phyloP scores from a whole-genome alignment of 2,329 filamentous ascomycete genomes.

The Sclerotinia trifoliorum region DNA sequence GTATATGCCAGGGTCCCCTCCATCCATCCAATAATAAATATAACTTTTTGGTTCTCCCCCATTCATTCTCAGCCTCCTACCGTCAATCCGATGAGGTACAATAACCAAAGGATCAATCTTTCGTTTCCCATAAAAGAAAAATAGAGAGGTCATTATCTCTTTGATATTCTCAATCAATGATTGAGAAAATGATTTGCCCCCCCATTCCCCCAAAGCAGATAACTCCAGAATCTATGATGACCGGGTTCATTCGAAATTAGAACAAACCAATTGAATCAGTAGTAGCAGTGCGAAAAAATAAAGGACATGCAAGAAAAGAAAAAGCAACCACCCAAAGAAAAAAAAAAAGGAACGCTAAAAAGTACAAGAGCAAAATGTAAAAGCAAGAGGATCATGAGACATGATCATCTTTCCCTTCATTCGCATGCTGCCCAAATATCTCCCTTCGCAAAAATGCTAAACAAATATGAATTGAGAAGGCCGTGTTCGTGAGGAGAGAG shows the following conservation, averaged over 20 bases:
- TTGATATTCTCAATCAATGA: neutral
- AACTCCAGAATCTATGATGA: slow-evolving; percentile 17
- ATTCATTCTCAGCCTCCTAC: slow-evolving; percentile 13
- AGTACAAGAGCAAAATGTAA: slow-evolving; percentile 17
- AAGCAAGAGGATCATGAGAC: slow-evolving; percentile 1
- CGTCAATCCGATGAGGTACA: neutral
- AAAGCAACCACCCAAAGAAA: slow-evolving; percentile 7
- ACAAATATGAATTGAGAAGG: slow-evolving; percentile 18
- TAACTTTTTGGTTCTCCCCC: slow-evolving; percentile 1
- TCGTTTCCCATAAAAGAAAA: neutral
- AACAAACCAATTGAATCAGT: slow-evolving; percentile 11
- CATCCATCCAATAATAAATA: slow-evolving; percentile 12
- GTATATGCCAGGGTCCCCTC: slow-evolving; percentile 13
- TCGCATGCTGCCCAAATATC: slow-evolving; percentile 18
- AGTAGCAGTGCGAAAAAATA: neutral
- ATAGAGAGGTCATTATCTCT: neutral
- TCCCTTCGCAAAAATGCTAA: slow-evolving; percentile 18
- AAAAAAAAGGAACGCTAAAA: slow-evolving; percentile 18
- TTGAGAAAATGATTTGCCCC: slow-evolving; percentile 1
- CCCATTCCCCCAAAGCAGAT: slow-evolving; percentile 3
- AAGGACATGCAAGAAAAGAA: slow-evolving; percentile 16
- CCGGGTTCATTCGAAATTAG: slow-evolving; percentile 11
- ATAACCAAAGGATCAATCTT: slow-evolving; percentile 10
- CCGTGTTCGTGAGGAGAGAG: slow-evolving; percentile 10
- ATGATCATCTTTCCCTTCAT: slow-evolving; percentile 14